phyloP scores from a whole-genome alignment of 1,139 yeast species.

The Zygosaccharomyces pseudobailii region DNA sequence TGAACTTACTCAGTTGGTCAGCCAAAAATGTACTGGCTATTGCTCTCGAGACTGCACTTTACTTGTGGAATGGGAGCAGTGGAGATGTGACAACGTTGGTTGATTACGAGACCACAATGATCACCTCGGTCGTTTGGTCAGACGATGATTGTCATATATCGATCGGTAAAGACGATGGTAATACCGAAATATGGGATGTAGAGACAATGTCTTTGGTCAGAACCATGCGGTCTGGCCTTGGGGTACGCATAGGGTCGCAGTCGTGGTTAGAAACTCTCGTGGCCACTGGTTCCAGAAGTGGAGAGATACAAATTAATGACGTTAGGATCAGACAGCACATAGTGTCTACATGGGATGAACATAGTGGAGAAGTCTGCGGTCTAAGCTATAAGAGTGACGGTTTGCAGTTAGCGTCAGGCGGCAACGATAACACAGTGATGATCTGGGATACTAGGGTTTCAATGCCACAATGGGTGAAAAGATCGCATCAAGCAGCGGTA shows the following conservation, averaged over 20 bases:
- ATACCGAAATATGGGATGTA: conserved; percentile 90
- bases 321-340: conserved; percentile 84
- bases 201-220: conserved; percentile 71
- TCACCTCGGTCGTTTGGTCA: conserved; percentile 85
- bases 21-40: conserved; percentile 77
- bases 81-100: conserved; percentile 73
- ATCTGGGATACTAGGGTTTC: conserved; percentile 91
- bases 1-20: conserved; percentile 88
- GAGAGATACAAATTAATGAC: conserved; percentile 83
- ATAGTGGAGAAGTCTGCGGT: conserved; percentile 91
- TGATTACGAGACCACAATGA: conserved; percentile 39
- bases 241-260: conserved; percentile 76
- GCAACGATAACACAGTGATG: conserved; percentile 89
- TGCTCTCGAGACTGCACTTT: conserved; percentile 79
- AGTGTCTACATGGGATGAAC: conserved; percentile 55
- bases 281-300: conserved; percentile 79
- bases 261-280: conserved; percentile 81
- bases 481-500: conserved; percentile 88
- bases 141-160: conserved; percentile 86
- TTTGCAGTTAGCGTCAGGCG: conserved; percentile 82
- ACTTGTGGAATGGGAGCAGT: conserved; percentile 87
- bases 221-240: conserved; percentile 66
- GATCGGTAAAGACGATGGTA: conserved; percentile 80
- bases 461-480: conserved; percentile 69
- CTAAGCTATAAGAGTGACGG: conserved; percentile 84